Percentiles rank a stretch among this genome's conserved stretches.
phyloP scores from a whole-genome alignment of 2,329 filamentous ascomycete species.

The Didymellaceae sp. region DNA sequence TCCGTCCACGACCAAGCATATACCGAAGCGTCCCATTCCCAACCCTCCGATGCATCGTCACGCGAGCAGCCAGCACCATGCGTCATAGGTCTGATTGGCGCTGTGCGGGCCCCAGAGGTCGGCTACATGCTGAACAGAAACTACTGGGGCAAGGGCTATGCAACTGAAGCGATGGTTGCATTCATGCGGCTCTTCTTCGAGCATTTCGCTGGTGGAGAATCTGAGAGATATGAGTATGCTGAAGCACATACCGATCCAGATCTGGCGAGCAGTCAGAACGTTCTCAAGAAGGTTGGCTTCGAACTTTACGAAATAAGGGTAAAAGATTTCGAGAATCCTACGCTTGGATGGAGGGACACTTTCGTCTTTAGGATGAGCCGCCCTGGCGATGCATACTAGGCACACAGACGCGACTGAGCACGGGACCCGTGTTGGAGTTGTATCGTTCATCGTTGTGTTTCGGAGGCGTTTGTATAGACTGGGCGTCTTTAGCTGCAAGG shows the following conservation, averaged over 20 bases:
- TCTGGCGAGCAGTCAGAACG: constrained; percentile 62
- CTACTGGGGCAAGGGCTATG: constrained; percentile 52
- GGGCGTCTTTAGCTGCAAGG: neutral
- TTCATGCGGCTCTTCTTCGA: constrained; percentile 52
- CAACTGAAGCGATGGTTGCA: constrained; percentile 53
- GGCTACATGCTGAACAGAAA: constrained; percentile 53
- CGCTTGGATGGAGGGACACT: constrained; percentile 45
- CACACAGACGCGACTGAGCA: no score
- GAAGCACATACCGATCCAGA: constrained; percentile 56
- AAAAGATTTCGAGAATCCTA: constrained; percentile 48
- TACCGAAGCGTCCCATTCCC: neutral
- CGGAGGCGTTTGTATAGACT: neutral
- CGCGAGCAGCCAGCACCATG: constrained; percentile 20
- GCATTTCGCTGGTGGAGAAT: constrained; percentile 39
- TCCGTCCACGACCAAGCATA: neutral
- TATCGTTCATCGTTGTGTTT: no score
- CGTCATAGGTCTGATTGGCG: constrained; percentile 53
- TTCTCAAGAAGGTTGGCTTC: constrained; percentile 66
- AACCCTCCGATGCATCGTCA: constrained; percentile 1
- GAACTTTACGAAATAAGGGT: constrained; percentile 53
- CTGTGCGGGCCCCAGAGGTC: constrained; percentile 50
- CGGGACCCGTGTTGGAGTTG: no score
- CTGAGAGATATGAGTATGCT: constrained; percentile 44
- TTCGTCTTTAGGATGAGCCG: constrained; percentile 43
- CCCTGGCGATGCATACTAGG: neutral